Percentiles rank a stretch among this genome's conserved stretches.
Evolutionary conservation across 257 asterid species (phyloP).

Genomic region (Lavandula angustifolia): DNA sequence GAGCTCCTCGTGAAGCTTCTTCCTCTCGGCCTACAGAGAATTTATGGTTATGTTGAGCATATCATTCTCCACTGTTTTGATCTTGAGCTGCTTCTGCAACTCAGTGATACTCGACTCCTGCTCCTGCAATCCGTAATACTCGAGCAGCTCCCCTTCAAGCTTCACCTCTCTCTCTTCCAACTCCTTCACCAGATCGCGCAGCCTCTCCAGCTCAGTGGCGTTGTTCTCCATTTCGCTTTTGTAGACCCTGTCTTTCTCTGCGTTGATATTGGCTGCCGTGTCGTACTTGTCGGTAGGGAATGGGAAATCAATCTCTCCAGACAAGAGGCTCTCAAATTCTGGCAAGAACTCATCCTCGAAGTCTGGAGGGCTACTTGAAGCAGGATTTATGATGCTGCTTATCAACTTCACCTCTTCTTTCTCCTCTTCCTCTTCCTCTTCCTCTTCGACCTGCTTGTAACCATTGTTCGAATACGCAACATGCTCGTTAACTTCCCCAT

Average conservation of each 20-base stretch:
- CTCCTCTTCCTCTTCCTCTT: conserved; percentile 61
- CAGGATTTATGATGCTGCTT: conserved; percentile 61
- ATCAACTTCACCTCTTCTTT: conserved; percentile 89
- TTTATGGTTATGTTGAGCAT: conserved; percentile 82
- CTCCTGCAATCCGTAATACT: conserved; percentile 86
- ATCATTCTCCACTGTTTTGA: conserved; percentile 80
- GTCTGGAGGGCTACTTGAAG: conserved; percentile 46
- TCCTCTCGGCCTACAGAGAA: conserved; percentile 83
- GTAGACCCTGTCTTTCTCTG: conserved; percentile 56
- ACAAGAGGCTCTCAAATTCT: conserved; percentile 70
- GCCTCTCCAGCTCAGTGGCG: conserved; percentile 67
- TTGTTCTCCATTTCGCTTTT: conserved; percentile 75
- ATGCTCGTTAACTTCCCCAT: conserved; percentile 48
- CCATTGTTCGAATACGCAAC: conserved; percentile 41
- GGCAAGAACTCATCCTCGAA: conserved; percentile 74
- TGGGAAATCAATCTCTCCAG: conserved; percentile 80
- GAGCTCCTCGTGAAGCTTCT: conserved; percentile 87
- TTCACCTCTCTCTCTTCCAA: conserved; percentile 90
- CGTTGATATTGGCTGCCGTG: conserved; percentile 36
- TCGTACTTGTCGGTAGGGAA: conserved; percentile 64
- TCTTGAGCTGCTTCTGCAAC: conserved; percentile 81
- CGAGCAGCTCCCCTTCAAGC: conserved; percentile 92
- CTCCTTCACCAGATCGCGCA: conserved; percentile 72
- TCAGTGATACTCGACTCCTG: conserved; percentile 77
- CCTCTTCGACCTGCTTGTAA: conserved; percentile 59